phyloP scores from a whole-genome alignment of 2,329 filamentous ascomycete species.

The Mycosphaerella sp. region DNA sequence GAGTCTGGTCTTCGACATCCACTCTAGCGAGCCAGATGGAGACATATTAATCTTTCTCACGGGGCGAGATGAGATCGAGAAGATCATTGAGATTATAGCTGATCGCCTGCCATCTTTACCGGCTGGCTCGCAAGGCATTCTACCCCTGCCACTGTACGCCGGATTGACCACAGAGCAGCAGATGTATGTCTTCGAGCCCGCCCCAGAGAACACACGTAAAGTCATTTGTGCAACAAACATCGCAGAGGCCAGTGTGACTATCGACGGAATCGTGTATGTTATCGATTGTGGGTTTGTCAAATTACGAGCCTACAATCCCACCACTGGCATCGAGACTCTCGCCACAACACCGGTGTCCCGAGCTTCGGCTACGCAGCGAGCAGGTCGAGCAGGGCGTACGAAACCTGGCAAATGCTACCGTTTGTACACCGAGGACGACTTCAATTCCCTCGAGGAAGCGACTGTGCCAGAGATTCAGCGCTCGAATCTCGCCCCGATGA shows the following conservation, averaged over 20 bases:
- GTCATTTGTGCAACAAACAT: constrained; percentile 94
- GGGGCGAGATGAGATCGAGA: constrained; percentile 87
- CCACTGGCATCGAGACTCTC: constrained; percentile 79
- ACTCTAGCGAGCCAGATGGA: constrained; percentile 70
- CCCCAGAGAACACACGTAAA: constrained; percentile 76
- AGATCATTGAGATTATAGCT: constrained; percentile 68
- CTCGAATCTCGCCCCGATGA: constrained; percentile 78
- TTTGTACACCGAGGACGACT: constrained; percentile 75
- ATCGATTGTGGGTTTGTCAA: constrained; percentile 90
- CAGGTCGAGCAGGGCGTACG: constrained; percentile 83
- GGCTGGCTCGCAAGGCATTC: constrained; percentile 53
- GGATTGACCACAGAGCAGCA: constrained; percentile 86
- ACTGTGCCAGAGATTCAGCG: constrained; percentile 88
- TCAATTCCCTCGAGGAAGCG: constrained; percentile 58
- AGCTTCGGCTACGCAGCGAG: constrained; percentile 85
- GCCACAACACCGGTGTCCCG: constrained; percentile 78
- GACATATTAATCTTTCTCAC: constrained; percentile 90
- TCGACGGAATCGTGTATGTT: constrained; percentile 85
- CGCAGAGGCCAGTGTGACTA: constrained; percentile 91
- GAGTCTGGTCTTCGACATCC: constrained; percentile 80
- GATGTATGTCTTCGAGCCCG: constrained; percentile 86
- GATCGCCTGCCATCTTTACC: constrained; percentile 63
- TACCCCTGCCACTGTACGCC: constrained; percentile 77
- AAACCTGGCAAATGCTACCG: constrained; percentile 90
- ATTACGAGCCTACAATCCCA: constrained; percentile 75